These are phyloP conservation scores for Marchantia paleacea DNA, from an alignment of 225 moss, liverwort and hornwort species.

Conservation along the genomic window DNA sequence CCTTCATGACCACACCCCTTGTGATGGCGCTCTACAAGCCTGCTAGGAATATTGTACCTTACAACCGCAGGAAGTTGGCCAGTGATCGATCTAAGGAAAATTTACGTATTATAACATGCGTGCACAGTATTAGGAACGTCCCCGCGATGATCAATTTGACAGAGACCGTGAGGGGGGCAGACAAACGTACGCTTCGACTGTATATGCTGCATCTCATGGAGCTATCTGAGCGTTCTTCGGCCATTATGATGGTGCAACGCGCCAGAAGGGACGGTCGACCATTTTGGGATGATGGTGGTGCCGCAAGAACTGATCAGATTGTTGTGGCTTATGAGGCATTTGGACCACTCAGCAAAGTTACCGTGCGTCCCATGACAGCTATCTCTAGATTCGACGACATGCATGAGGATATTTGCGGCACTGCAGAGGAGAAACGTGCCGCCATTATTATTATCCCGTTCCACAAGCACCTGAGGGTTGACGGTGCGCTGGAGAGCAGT, in stretches of 20 bases:
- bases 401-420: constrained; percentile 48
- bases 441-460: constrained; percentile 40
- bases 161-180: constrained; percentile 33
- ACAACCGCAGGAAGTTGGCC: constrained; percentile 32
- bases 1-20: constrained; percentile 46
- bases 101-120: constrained; percentile 37
- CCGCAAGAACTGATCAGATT: constrained; percentile 32
- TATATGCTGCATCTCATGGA: constrained; percentile 48
- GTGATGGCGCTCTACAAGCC: constrained; percentile 46
- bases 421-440: constrained; percentile 37
- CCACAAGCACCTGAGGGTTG: constrained; percentile 36
- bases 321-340: constrained; percentile 45
- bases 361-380: constrained; percentile 42
- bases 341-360: constrained; percentile 39
- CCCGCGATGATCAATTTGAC: constrained; percentile 41
- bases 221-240: constrained; percentile 47
- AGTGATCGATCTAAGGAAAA: constrained; percentile 16
- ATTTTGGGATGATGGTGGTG: constrained; percentile 23
- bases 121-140: constrained; percentile 40
- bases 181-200: constrained; percentile 28
- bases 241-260: constrained; percentile 40
- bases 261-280: constrained; percentile 25
- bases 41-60: constrained; percentile 37
- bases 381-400: constrained; percentile 44
- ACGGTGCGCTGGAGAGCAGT: constrained; percentile 33